These are phyloP conservation scores for Cladophialophora bantiana DNA, from an alignment of 2,329 filamentous ascomycete genomes.

Conservation along the genomic window DNA sequence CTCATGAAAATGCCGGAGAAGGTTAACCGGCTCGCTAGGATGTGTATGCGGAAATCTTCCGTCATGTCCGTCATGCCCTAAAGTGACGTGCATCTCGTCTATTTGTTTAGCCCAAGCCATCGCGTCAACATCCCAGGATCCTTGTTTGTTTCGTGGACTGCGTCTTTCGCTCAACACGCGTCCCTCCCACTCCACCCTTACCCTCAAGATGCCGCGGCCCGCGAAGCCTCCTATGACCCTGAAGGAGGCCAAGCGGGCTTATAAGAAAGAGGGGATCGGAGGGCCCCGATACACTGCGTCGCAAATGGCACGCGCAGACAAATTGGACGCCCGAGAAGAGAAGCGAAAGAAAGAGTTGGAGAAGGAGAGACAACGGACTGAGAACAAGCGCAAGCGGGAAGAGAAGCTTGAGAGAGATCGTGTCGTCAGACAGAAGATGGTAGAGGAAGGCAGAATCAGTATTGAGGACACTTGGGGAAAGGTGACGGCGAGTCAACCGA, in stretches of 20 bases:
- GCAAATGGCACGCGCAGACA: conserved; percentile 38
- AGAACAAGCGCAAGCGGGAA: conserved; percentile 39
- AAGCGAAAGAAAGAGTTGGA: conserved; percentile 35
- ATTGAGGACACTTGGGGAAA: conserved; percentile 41
- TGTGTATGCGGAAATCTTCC: conserved; percentile 1
- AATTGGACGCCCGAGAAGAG: conserved; percentile 35
- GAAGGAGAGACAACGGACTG: conserved; percentile 33
- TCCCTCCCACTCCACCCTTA: background rate
- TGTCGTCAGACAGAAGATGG: conserved; percentile 32
- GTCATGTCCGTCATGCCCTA: background rate
- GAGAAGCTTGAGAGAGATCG: conserved; percentile 38
- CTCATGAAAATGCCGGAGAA: background rate
- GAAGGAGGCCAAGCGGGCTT: conserved; percentile 39
- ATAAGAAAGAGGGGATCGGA: conserved; percentile 34
- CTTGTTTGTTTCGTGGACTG: background rate
- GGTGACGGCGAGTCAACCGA: conserved; percentile 38
- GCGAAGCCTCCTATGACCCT: conserved; percentile 39
- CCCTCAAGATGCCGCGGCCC: conserved; percentile 32
- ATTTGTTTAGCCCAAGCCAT: conserved; percentile 15
- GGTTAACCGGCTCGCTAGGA: too few species aligned
- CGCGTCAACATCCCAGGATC: conserved; percentile 1
- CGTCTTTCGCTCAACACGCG: background rate
- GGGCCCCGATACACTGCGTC: conserved; percentile 36
- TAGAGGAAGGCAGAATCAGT: conserved; percentile 38
- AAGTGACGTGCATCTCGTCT: conserved; percentile 18